Percentiles rank a stretch among this genome's conserved stretches.
phyloP scores from a whole-genome alignment of 805 yeast species.

The Pichia heedii region DNA sequence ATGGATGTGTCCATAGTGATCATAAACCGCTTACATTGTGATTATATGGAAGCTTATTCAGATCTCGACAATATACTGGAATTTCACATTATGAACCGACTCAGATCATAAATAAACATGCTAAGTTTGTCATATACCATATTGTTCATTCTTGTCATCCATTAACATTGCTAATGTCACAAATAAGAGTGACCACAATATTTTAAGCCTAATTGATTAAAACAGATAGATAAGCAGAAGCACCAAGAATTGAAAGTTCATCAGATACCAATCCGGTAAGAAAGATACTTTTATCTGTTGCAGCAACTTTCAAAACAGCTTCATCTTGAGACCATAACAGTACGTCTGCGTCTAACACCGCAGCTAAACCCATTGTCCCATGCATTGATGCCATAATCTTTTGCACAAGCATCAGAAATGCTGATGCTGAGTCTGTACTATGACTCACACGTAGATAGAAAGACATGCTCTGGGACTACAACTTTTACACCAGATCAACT shows the following conservation, averaged over 20 bases:
- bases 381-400: background rate
- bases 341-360: background rate
- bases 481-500: no score
- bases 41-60: no score
- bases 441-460: background rate
- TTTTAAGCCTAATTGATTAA: background rate
- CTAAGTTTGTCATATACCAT: no score
- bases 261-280: background rate
- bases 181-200: no score
- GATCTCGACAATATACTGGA: no score
- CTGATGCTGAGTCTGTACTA: background rate
- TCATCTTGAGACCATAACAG: background rate
- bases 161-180: no score
- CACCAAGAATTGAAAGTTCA: background rate
- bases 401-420: background rate
- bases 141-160: no score
- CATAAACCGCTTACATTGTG: no score
- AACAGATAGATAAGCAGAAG: background rate
- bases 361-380: background rate
- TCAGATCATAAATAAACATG: no score
- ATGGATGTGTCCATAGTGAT: no score
- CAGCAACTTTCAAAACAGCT: background rate
- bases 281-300: background rate
- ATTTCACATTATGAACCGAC: no score
- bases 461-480: no score